Evolutionary conservation across 1,284 basidiomycete species (phyloP), one percentile per base, ranked within the genome.

Genomic region (Malassezia japonica): DNA sequence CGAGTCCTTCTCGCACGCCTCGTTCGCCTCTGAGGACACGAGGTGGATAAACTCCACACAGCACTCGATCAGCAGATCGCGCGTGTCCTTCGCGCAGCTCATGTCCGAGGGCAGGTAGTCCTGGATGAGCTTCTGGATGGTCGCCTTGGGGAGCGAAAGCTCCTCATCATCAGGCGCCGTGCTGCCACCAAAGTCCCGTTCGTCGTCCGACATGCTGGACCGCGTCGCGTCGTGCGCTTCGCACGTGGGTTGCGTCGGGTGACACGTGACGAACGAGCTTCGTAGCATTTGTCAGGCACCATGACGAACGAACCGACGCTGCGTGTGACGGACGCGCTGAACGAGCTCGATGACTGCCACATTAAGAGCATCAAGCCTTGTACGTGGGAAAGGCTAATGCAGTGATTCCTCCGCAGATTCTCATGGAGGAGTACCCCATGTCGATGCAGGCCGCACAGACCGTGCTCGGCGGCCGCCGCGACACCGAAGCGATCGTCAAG

Each of bases 31-130:
- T 6, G 91, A 91, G 13, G 94, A 94, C 70, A 99, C 85, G 71
- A 98, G 77, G 72, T 95, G 88, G 63, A 99, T 92, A 76, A 96
- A 99, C 78, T 99, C 92, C 81, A 95, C 88, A 80, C 92, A 96
- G 73, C 90, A 95, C 76, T 96, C 90, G 74, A 92, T 90, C 43
- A 98, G 84, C 51, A 96, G 76, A 78, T 96, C 92, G 67, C 90
- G 83, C 51, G 91, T 92, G 62, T 96, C 92, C 75, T 94, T 95
- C 25, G 91, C 82, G 71, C 89, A 94, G 23, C 82, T 79, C n/a
- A 95, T 79, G 62, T 95, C 92, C 57, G 77, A 81, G 13, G 91
- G 89, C 21, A 96, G 79, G 59, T 94, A 77, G 68, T 98, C 91
- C 67, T 82, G 79, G 65, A 98, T 94, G 81, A 96, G 86, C 78